phyloP scores from a whole-genome alignment of 805 yeast species.

The Candida andamanensis region DNA sequence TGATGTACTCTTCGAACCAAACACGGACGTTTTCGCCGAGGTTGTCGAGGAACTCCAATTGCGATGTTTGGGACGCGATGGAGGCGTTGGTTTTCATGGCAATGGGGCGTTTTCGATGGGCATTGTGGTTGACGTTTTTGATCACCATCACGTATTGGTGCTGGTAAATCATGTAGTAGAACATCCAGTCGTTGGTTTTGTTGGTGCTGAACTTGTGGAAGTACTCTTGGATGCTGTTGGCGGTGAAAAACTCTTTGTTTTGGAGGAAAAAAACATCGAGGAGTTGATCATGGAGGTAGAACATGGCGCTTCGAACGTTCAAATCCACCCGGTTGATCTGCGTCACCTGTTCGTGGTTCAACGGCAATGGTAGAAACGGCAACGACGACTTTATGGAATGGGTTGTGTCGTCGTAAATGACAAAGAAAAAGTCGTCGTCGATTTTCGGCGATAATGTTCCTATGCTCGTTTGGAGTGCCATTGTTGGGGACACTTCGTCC shows the following conservation, averaged over 20 bases:
- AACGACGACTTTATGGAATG: slow-evolving; percentile 29
- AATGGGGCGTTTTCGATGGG: slow-evolving; percentile 9
- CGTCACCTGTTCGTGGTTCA: slow-evolving; percentile 7
- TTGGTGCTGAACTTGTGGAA: slow-evolving; percentile 38
- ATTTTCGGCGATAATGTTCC: slow-evolving; percentile 24
- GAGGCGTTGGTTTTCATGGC: neutral
- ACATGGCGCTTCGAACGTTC: slow-evolving; percentile 24
- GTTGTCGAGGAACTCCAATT: slow-evolving; percentile 34
- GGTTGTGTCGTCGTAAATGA: slow-evolving; percentile 24
- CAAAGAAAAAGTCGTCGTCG: slow-evolving; percentile 34
- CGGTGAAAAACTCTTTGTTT: slow-evolving; percentile 17
- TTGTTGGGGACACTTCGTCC: slow-evolving; percentile 10
- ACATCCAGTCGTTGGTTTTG: slow-evolving; percentile 37
- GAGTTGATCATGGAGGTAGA: slow-evolving; percentile 36
- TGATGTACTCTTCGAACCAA: slow-evolving; percentile 38
- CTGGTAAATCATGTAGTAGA: slow-evolving; percentile 29
- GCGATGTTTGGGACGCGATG: neutral
- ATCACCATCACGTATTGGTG: slow-evolving; percentile 29
- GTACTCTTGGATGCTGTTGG: slow-evolving; percentile 23
- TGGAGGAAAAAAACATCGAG: slow-evolving; percentile 24
- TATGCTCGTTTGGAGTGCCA: slow-evolving; percentile 19
- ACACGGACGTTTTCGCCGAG: slow-evolving; percentile 38
- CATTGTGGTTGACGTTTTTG: slow-evolving; percentile 25
- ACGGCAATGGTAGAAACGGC: slow-evolving; percentile 27
- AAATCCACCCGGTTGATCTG: slow-evolving; percentile 7